Evolutionary conservation across 2,329 filamentous ascomycete species (phyloP), one percentile per base, ranked within the genome.

Genomic region (Immersiporthe knoxdaviesiana): DNA sequence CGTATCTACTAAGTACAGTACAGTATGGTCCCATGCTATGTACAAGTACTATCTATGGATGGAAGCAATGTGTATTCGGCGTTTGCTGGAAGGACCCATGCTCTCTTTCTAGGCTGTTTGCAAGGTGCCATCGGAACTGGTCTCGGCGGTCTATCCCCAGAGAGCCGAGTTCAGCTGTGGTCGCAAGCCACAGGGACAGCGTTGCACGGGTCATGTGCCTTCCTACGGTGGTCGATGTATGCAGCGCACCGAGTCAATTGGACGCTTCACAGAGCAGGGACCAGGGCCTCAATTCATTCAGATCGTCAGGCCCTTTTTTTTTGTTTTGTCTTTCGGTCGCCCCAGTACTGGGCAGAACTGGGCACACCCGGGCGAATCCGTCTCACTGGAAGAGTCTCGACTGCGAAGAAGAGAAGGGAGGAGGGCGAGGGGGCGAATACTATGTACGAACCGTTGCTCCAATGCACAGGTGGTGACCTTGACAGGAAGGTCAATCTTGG

Each of bases 191-290:
- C 64, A 65, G 58, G 37, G 58, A 67, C 60, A 67, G 63, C 27
- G 37, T 52, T 64, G 67, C 66, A 70, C 66, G 68, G 68, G 63
- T 70, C 68, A 72, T 63, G 68, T 70, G 70, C 66, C 66, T 64
- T 64, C 58, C 61, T 30, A 54, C 58, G n/a, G 41, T 72, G 70
- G 68, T 72, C 66, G 66, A 64, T 71, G 56, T 65, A 56, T 70
- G 56, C 61, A 30, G 41, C 62, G 44, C 56, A 54, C 37, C 56
- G 62, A 65, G 70, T 66, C 65, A 47, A 71, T 70, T 72, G 70
- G 70, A 64, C 44, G 63, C 44, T 41, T 41, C 41, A 61, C 58
- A 4, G 35, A 37, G 41, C 70, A 61, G 61, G 68, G 68, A 66
- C 32, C 56, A 54, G 67, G 47, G 47, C 66, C 62, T 44, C n/a